Evolutionary conservation across 2,329 filamentous ascomycete genomes (phyloP), one percentile per base, ranked within the genome.

Genomic region (Aspergillus pseudoglaucus): DNA sequence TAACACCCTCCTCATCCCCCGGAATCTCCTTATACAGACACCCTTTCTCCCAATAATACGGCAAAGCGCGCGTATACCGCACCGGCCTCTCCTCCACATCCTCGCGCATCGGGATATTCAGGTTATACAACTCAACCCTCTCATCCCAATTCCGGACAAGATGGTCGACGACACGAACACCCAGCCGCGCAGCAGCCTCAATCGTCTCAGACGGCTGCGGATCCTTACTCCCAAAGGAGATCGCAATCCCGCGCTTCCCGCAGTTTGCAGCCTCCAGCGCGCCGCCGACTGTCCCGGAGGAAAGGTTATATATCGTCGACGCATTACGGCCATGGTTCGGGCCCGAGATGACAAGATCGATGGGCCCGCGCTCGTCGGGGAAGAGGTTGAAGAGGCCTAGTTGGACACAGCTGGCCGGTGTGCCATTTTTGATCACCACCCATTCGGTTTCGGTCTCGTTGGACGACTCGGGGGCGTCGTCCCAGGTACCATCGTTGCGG

Each of bases 71-170:
- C 1, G 90, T 89, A 73, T 82, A 95, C 20, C 89, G 59, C 1
- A 90, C 82, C 63, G 85, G 87, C 46, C 78, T 74, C 4, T 67
- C 64, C 57, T 84, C 84, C 1, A 95, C 81, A 15, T 82, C 84
- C 53, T 84, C 80, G 3, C 90, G 75, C 46, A 96, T 77, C 5
- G 90, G 90, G 12, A 95, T 83, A 59, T 96, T 96, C 56, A 95
- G 81, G 51, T 82, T 85, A 67, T 94, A 95, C 17, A 96, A 69
- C 60, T 94, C 88, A 3, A 87, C 83, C 42, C 83, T 81, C 44
- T 69, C 68, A 6, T 77, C 81, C 84, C 87, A 95, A 62, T 87
- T 82, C 37, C 75, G 72, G 57, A 77, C 81, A 4, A 96, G 75
- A 53, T 87, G 79, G 64, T 91, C 83, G 53, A 95, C 83, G 15